Evolutionary conservation across 768 basidiomycete species (phyloP), one percentile per base, ranked within the genome.

Genomic region (Epithele typhae): DNA sequence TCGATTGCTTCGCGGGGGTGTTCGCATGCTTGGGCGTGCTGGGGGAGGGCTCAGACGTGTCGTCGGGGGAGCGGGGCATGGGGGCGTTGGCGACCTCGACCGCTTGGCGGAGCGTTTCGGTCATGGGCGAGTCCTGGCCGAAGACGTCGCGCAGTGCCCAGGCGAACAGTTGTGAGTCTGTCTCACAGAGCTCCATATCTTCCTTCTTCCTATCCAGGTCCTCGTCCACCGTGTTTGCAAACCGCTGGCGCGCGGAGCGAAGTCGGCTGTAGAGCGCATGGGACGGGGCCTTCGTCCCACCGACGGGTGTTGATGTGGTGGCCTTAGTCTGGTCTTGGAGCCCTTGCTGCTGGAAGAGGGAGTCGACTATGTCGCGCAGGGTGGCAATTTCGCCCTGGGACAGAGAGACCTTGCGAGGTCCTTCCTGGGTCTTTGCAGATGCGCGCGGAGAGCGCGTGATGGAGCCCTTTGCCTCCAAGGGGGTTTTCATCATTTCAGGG

Each of bases 211-310:
- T 86, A 82, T 85, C 35, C 83, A 89, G 67, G 74, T 76, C 54
- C 49, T 92, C 51, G 66, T 70, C 25, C 76, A 92, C 49, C 91
- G 94, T 62, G 92, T 95, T 60, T 81, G 90, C 0, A 80, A 93
- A 45, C 90, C 49, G 22, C 24, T 68, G 64, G 46, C 73, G 77
- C 14, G 76, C 70, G 39, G 75, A 74, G 15, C 73, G 70, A 17
- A 79, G 75, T 25, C 87, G 68, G 30, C 71, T 76, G 21, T n/a
- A n/a, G n/a, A n/a, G n/a, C n/a, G n/a, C n/a, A n/a, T n/a, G 72
- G 68, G 49, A 83, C 78, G 14, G 87, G 57, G 44, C 82, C 65
- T 30, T 77, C 60, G 21, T 36, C 39, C 14, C 23, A 48, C 43
- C 50, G n/a, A 54, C 49, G 51, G 2, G 25, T 22, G 9, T 37